Percentiles rank a stretch among this genome's conserved stretches.
Conservation (phyloP, 805 yeast genomes). For the Yarrowia deformans region DNA sequence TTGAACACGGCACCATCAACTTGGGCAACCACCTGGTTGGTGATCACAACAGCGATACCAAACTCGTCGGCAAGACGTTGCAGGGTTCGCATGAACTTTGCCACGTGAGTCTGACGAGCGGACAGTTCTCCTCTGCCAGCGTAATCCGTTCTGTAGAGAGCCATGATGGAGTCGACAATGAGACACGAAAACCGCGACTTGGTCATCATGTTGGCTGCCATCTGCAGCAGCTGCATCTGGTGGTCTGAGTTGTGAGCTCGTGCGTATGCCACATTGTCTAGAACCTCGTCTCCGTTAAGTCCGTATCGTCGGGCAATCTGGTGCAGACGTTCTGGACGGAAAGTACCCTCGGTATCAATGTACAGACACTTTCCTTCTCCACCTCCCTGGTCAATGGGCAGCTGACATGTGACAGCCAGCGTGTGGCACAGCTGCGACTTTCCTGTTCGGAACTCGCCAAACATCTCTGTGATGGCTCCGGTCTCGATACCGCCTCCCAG, state of each 20-base stretch:
- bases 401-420: constrained; percentile 93
- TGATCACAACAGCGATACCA: constrained; percentile 95
- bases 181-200: constrained; percentile 87
- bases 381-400: constrained; percentile 96
- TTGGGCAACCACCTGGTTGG: constrained; percentile 97
- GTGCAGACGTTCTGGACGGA: constrained; percentile 87
- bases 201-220: constrained; percentile 96
- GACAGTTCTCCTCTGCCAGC: constrained; percentile 95
- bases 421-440: constrained; percentile 97
- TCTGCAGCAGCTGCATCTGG: constrained; percentile 81
- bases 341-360: constrained; percentile 97
- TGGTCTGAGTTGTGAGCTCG: constrained; percentile 98
- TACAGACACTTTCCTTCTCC: constrained; percentile 97
- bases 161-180: constrained; percentile 98
- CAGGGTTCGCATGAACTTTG: constrained; percentile 86
- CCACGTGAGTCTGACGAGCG: constrained; percentile 93
- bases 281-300: constrained; percentile 88
- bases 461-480: constrained; percentile 94
- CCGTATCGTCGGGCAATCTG: constrained; percentile 93
- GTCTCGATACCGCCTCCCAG: constrained; percentile 98
- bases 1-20: constrained; percentile 89
- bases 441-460: constrained; percentile 98
- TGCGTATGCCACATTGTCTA: constrained; percentile 96
- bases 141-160: constrained; percentile 91
- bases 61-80: constrained; percentile 96